Base-by-base conservation (phyloP, 352 stramenopile genomes). In the Phytophthora chlamydospora region DNA sequence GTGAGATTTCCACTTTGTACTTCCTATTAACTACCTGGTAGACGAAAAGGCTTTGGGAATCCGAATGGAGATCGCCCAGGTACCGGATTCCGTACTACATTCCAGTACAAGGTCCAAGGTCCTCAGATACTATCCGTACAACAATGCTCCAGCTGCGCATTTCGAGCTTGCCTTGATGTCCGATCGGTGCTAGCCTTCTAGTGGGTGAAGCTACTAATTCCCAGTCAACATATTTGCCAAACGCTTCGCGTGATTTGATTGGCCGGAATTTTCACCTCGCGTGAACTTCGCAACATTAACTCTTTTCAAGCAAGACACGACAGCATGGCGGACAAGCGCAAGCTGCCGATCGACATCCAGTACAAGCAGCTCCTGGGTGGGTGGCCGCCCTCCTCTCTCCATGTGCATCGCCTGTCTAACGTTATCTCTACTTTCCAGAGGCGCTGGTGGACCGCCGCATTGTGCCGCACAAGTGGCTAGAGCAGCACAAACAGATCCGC, bases 301-400 rank as follows among this genome's bases (percentile, higher is more conserved):
- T 6, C 4, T 6, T 29, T 29, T 6, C 1, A 11, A 57, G 14
- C 16, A 62, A 29, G 16, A 42, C 34, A 54, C 13, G 19, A 58
- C 21, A 59, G 14, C 48, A 88, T 90, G 81, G 68, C 73, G 33
- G 81, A 90, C 62, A 68, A 78, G 62, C 73, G 69, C 41, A 84
- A 85, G 52, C 45, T 85, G 67, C 80, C 75, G 48, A 93, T 93
- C 67, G 83, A 93, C 66, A 87, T 93, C 57, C 76, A 87, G 56
- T 89, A 90, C 72, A 82, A 83, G 47, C 86, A 91, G 69, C 78
- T 93, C 8, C 67, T 93, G 19, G 83, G 83, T 93, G 72, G 29
- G 73, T 46, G n/a, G 1, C 4, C 7, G 10, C 19, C 7, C 33
- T 16, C 9, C 34, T 31, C 13, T 6, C n/a, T 14, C 11, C 5